phyloP scores from a whole-genome alignment of 192 early-diverging fungal species.

The Phlyctochytrium planicorne region DNA sequence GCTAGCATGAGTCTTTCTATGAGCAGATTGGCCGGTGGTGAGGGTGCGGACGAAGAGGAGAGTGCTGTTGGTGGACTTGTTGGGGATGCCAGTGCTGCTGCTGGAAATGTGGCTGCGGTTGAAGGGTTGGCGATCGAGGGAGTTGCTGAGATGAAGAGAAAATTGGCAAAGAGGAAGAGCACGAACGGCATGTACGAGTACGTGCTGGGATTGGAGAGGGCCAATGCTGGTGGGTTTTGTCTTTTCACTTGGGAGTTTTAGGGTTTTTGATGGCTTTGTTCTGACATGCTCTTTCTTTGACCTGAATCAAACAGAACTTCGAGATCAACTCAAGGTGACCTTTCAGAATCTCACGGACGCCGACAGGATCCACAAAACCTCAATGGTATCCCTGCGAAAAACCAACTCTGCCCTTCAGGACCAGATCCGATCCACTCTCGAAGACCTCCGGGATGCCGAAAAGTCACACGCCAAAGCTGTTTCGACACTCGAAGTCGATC shows the following conservation, averaged over 20 bases:
- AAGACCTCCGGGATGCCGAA: constrained; percentile 35
- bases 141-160: background rate
- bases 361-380: constrained; percentile 21
- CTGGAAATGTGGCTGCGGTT: background rate
- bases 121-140: background rate
- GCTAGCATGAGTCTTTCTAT: background rate
- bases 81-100: background rate
- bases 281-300: background rate
- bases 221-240: constrained; percentile 9
- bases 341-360: constrained; percentile 22
- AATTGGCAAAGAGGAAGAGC: background rate
- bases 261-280: too few species aligned
- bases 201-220: constrained; percentile 11
- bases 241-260: background rate
- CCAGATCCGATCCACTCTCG: constrained; percentile 27
- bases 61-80: background rate
- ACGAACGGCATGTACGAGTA: constrained; percentile 4
- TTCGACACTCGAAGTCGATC: constrained; percentile 31
- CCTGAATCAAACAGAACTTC: constrained; percentile 6
- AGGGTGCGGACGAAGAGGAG: background rate
- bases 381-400: constrained; percentile 13
- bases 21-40: constrained; percentile 5
- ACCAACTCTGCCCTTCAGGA: constrained; percentile 27
- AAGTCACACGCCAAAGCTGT: constrained; percentile 28
- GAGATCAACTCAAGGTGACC: constrained; percentile 21